Base-by-base conservation (phyloP, 306 rosid species). In the Inga laurina region DNA sequence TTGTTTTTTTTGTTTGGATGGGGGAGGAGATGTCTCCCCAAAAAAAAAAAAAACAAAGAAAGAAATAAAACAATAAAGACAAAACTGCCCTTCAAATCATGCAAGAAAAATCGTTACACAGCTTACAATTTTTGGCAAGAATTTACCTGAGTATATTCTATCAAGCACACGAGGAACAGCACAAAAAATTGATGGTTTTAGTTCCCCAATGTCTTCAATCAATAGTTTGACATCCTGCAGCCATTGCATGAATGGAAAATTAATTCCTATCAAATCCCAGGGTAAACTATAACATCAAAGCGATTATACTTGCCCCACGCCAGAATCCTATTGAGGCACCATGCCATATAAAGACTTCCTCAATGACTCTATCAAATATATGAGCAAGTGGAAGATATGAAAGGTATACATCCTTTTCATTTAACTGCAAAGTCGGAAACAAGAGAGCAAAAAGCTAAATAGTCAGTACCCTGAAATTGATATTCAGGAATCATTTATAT, bases 351-450 rank as follows among this genome's bases (percentile, higher is more conserved):
- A 96, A 88, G 81, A 88, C 84, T 84, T 96, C 98, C 89, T 94
- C 98, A 54, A 93, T 84, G 77, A 90, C 85, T 83, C 98, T 95
- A 74, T 96, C 98, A 61, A 96, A 93, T 84, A 89, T 96, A 81
- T 96, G 99, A 10, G 99, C 98, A 78, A 96, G 99, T 16, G 99
- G 99, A 82, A 96, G 98, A 84, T 92, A 96, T 62, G 99, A 96
- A 73, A 93, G 70, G 84, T 90, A 94, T 59, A 90, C 92, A 37
- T 96, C 99, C 66, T 88, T 89, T 0, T 88, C 87, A 32, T 24
- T 3, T 87, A 96, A 51, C 99, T 96, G 78, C 73, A 82, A 73
- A 80, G 9, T 46, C 77, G 37, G 59, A 41, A 80, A 48, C 10
- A 39, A 32, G 24, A 37, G 19, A 37, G 59, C 18, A 70, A 44